Percentiles rank a stretch among this genome's conserved stretches.
phyloP scores from a whole-genome alignment of 495 filamentous ascomycete species.

The Penicillium lividum region DNA sequence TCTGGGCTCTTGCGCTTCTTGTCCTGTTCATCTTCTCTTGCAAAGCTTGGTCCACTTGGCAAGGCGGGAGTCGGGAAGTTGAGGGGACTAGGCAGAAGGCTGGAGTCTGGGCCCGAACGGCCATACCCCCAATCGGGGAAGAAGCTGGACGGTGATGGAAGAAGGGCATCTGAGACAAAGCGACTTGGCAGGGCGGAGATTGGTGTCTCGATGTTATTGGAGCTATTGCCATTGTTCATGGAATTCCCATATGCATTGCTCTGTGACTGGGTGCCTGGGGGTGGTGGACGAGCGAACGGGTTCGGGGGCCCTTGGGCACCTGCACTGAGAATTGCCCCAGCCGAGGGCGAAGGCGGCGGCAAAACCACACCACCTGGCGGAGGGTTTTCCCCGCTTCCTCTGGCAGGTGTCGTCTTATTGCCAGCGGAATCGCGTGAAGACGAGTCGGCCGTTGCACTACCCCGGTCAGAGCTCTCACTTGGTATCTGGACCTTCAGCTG shows the following conservation, averaged over 20 bases:
- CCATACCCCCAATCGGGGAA: constrained; percentile 88
- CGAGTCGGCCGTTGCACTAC: constrained; percentile 71
- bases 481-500: constrained; percentile 93
- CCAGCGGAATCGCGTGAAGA: constrained; percentile 72
- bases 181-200: constrained; percentile 95
- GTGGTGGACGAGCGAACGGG: constrained; percentile 87
- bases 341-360: constrained; percentile 89
- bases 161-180: constrained; percentile 79
- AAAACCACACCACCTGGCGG: constrained; percentile 72
- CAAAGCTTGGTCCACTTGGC: constrained; percentile 67
- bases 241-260: constrained; percentile 51
- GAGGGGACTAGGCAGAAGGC: constrained; percentile 85
- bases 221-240: constrained; percentile 58
- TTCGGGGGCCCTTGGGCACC: constrained; percentile 93
- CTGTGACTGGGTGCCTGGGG: constrained; percentile 41
- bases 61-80: constrained; percentile 88
- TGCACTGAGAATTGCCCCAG: constrained; percentile 80
- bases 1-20: constrained; percentile 59
- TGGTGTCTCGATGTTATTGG: constrained; percentile 86
- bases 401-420: constrained; percentile 54
- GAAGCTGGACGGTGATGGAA: constrained; percentile 87
- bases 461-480: constrained; percentile 82
- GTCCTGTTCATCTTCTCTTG: constrained; percentile 56
- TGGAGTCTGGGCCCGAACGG: constrained; percentile 63
- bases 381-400: constrained; percentile 52